phyloP scores from a whole-genome alignment of 1,284 basidiomycete genomes.

The Microbotryomycetes sp. region DNA sequence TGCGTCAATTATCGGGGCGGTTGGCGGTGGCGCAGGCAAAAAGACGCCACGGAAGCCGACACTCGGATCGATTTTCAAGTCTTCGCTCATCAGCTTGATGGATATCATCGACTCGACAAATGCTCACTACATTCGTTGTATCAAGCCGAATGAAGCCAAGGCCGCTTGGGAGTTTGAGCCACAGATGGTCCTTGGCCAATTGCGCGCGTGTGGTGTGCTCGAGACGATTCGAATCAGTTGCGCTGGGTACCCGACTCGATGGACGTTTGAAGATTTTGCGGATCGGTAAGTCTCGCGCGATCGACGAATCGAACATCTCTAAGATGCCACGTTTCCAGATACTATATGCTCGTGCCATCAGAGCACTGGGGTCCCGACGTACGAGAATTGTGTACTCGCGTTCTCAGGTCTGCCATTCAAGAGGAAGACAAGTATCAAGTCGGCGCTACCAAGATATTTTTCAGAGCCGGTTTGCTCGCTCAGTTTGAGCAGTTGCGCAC shows the following conservation, averaged over 20 bases:
- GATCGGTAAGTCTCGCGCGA: conserved; percentile 61
- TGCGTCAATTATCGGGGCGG: conserved; percentile 56
- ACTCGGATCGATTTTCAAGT: conserved; percentile 97
- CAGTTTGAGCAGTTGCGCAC: conserved; percentile 85
- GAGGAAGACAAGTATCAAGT: conserved; percentile 96
- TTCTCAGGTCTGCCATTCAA: conserved; percentile 76
- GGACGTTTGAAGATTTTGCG: conserved; percentile 99
- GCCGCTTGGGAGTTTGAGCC: conserved; percentile 94
- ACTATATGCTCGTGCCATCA: conserved; percentile 92
- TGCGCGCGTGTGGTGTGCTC: conserved; percentile 96
- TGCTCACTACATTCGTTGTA: conserved; percentile 98
- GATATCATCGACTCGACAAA: conserved; percentile 95
- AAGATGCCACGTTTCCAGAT: conserved; percentile 49
- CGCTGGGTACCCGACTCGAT: conserved; percentile 96
- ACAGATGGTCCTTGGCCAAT: conserved; percentile 88
- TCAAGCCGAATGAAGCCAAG: conserved; percentile 98
- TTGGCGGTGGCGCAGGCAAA: conserved; percentile 42
- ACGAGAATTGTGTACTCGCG: conserved; percentile 71
- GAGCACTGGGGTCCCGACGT: conserved; percentile 71
- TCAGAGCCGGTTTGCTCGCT: conserved; percentile 98
- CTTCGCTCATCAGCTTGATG: conserved; percentile 89
- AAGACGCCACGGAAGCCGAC: conserved; percentile 81
- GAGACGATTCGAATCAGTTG: conserved; percentile 99
- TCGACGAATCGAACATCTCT: neutral
- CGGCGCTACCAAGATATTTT: conserved; percentile 97